Evolutionary conservation across 257 asterid genomes (phyloP), one percentile per base, ranked within the genome.

Genomic region (Solanum appendiculatum): DNA sequence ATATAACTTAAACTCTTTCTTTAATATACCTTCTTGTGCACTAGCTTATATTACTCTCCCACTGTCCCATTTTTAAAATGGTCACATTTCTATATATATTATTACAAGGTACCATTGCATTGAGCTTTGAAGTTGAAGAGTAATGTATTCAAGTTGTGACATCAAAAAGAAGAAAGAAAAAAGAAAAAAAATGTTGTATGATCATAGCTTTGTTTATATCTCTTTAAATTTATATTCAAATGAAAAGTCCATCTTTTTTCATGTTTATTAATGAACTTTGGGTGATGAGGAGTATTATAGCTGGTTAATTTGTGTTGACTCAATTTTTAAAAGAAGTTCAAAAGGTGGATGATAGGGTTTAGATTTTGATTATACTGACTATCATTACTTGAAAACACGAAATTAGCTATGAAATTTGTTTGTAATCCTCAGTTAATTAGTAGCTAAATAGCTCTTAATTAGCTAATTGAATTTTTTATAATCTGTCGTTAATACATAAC

Each of bases 401-500:
- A 56, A 56, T 56, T 56, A 56, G 63, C 63, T 54, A 54, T 54
- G 63, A 7, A 54, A 54, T 54, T 54, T 54, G 0, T 54, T 10
- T 0, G 1, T 54, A 54, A 18, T 54, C 0, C 0, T 0, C 25
- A 20, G 5, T n/a, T 54, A 54, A 54, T 54, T 54, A 54, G 63
- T 54, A 54, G 10, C 7, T 54, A 1, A 6, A 54, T 18, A 54
- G 0, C 1, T 54, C 1, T 54, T 54, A 7, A 18, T 18, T 54
- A 54, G n/a, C 63, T 54, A 54, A 18, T 54, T 54, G 1, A 54
- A 54, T 20, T 54, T 54, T 54, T 54, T 6, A 18, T 54, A 54
- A 54, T 54, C 6, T 0, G 0, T 54, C 0, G 0, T 4, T 54
- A 18, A 54, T 54, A 0, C 0, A 1, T 54, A 54, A 10, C 11